Evolutionary conservation across 2,329 filamentous ascomycete genomes (phyloP).

Genomic region (Colletotrichum navitas): DNA sequence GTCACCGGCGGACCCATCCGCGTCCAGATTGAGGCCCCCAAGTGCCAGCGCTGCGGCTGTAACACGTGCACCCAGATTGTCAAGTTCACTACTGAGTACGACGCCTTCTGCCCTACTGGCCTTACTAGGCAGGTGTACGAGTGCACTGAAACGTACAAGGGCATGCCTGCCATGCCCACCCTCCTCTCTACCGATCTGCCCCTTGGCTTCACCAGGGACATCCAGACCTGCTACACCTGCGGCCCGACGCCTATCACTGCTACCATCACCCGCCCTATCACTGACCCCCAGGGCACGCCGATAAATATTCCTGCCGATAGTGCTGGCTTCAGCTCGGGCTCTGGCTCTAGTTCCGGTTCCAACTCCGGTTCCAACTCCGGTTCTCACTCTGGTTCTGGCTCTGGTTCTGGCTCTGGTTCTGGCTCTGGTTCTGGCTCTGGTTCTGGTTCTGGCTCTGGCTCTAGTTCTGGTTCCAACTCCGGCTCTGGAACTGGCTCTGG

Average conservation of each 20-base stretch:
- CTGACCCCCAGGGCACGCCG: not conserved
- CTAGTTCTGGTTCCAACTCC: too few species aligned
- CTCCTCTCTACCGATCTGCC: not conserved
- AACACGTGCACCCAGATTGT: not conserved
- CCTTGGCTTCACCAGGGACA: not conserved
- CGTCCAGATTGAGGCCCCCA: not conserved
- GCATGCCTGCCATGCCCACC: not conserved
- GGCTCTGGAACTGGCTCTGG: too few species aligned
- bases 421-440: not conserved
- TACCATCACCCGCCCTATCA: not conserved
- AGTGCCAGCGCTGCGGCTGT: slow-evolving; percentile 2
- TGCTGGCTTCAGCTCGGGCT: not conserved
- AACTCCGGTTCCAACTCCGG: not conserved
- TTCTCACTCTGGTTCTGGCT: not conserved
- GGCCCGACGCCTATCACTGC: not conserved
- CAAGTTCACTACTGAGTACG: not conserved
- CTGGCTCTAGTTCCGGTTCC: not conserved
- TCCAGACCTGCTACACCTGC: slow-evolving; percentile 13
- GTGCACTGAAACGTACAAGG: slow-evolving; percentile 4
- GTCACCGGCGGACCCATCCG: not conserved
- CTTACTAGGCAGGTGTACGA: slow-evolving; percentile 3
- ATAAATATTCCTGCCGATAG: not conserved
- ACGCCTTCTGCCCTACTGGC: slow-evolving; percentile 16
- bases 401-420: not conserved
- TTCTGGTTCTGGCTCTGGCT: not conserved